Conservation (phyloP, 73 alveolate species). For the Stentor roeselii region DNA sequence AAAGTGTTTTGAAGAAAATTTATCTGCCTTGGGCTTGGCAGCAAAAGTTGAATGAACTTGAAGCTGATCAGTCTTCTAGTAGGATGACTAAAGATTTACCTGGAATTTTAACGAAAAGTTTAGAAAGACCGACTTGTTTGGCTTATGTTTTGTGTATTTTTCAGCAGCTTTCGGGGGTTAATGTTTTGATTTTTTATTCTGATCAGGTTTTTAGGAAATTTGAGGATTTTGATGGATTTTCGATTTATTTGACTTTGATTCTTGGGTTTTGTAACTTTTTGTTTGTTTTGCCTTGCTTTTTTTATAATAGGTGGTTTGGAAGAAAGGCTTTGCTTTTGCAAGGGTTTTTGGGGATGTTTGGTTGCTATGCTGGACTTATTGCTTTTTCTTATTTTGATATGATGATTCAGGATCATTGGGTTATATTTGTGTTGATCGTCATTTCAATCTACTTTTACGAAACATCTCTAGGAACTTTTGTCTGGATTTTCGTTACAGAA, state of each 20-base stretch:
- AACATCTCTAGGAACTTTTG: not conserved
- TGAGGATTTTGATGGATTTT: not conserved
- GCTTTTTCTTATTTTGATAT: too few species aligned
- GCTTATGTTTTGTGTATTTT: not conserved
- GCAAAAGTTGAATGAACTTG: not conserved
- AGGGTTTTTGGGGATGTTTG: not conserved
- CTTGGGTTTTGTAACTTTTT: not conserved
- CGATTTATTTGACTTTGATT: not conserved
- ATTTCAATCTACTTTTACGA: not conserved
- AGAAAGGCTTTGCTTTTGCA: not conserved
- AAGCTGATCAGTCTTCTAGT: not conserved
- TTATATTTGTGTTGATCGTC: not conserved
- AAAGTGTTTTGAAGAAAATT: not conserved
- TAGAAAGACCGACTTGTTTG: not conserved
- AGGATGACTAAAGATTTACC: not conserved
- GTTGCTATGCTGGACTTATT: not conserved
- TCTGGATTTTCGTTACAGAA: not conserved
- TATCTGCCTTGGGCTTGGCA: constrained; percentile 5
- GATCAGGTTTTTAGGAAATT: too few species aligned
- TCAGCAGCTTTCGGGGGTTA: not conserved
- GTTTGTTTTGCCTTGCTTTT: not conserved
- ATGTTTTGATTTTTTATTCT: not conserved
- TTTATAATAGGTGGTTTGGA: not conserved
- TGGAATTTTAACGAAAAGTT: not conserved
- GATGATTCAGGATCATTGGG: not conserved